Conservation (phyloP, 306 rosid species). For the Styphnolobium japonicum region DNA sequence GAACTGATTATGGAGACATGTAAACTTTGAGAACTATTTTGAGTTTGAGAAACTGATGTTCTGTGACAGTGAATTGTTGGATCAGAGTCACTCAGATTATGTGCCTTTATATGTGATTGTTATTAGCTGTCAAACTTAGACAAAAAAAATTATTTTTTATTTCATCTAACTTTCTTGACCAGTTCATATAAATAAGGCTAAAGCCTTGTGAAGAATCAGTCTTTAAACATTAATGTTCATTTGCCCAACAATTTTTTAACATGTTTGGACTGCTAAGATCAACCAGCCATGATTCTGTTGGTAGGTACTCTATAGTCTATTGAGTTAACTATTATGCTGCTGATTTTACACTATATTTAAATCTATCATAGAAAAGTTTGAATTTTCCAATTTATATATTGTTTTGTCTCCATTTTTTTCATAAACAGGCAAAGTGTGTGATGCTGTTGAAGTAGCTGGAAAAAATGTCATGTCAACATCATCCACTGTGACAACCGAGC, state of each 20-base stretch:
- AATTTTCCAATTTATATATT: neutral
- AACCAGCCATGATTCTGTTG: neutral
- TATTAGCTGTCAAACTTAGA: neutral
- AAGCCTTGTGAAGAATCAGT: neutral
- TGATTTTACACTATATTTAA: neutral
- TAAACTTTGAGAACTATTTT: neutral
- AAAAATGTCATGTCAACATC: constrained; percentile 91
- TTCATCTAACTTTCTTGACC: neutral
- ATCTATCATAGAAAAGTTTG: neutral
- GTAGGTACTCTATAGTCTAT: neutral
- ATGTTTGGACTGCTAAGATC: constrained; percentile 5
- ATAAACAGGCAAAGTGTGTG: constrained; percentile 74
- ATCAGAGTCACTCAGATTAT: neutral
- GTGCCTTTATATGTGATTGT: neutral
- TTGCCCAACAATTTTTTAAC: neutral
- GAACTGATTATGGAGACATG: neutral
- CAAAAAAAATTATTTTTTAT: neutral
- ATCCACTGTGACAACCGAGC: constrained; percentile 80
- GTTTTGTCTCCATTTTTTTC: neutral
- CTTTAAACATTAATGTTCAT: neutral
- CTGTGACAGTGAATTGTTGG: neutral
- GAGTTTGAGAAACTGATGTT: neutral
- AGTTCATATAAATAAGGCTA: neutral
- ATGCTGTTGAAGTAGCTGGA: constrained; percentile 91
- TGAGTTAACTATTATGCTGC: neutral